A percentile compares a stretch with the other conserved stretches of the same genome.
Conservation (phyloP, 768 basidiomycete genomes). For the Mycena rosella region DNA sequence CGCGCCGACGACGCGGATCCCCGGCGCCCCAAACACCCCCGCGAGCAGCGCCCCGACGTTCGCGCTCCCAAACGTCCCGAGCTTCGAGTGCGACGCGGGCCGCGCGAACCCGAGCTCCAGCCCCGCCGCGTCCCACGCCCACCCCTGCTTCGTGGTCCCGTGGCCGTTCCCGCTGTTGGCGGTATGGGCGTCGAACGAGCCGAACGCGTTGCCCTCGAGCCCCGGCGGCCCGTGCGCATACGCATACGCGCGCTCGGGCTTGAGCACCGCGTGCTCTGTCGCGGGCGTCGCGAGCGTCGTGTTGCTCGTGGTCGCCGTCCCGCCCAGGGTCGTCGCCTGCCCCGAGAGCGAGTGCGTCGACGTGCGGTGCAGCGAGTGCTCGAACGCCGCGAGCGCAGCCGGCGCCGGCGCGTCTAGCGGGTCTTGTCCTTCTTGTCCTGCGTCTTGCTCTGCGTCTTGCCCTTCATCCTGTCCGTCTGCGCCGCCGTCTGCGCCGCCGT, state of each 20-base stretch:
- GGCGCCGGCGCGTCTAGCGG: conserved; percentile 35
- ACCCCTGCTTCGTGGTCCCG: conserved; percentile 2
- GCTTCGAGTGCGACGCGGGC: conserved; percentile 27
- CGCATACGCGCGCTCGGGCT: conserved; percentile 27
- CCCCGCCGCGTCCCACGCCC: conserved; percentile 23
- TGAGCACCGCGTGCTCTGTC: conserved; percentile 3
- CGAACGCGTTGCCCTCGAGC: too few species aligned
- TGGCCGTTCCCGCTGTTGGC: too few species aligned
- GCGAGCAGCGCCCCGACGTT: conserved; percentile 2
- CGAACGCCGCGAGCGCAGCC: conserved; percentile 12
- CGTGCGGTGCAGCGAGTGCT: conserved; percentile 2
- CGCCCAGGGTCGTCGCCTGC: conserved; percentile 16
- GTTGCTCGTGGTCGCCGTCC: conserved; percentile 12
- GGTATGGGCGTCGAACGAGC: too few species aligned
- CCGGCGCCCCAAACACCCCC: background rate
- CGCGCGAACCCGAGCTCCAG: conserved; percentile 35
- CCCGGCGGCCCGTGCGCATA: conserved; percentile 33
- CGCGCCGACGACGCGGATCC: conserved; percentile 21
- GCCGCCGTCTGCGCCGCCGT: background rate
- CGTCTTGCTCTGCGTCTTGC: too few species aligned
- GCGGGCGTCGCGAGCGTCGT: conserved; percentile 28
- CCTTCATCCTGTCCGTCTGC: too few species aligned
- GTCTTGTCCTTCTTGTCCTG: too few species aligned
- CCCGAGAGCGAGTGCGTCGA: background rate
- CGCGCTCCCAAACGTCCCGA: conserved; percentile 31